A percentile compares a stretch with the other conserved stretches of the same genome.
Evolutionary conservation across 768 basidiomycete genomes (phyloP).

Genomic region (Psilocybe azurescens): DNA sequence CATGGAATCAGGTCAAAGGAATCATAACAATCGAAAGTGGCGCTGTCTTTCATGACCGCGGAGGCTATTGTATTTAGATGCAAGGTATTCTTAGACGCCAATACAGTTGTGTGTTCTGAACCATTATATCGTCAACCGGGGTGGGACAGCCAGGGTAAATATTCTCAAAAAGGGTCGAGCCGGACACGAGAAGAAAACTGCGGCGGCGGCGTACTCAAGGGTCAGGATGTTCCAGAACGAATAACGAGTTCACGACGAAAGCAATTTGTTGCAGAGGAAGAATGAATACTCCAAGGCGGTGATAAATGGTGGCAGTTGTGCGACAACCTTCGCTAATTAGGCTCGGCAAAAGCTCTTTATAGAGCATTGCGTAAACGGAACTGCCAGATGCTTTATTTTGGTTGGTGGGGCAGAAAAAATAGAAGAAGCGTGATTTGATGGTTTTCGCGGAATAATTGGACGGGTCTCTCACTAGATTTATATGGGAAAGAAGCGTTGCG

Average conservation of each 20-base stretch:
- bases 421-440: not conserved
- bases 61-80: not conserved
- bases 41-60: conserved; percentile 5
- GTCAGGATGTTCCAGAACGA: not conserved
- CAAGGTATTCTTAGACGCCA: not conserved
- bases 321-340: conserved; percentile 10
- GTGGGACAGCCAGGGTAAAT: not conserved
- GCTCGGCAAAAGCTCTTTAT: conserved; percentile 6
- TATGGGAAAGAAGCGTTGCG: conserved; percentile 11
- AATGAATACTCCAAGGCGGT: not conserved
- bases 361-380: not conserved
- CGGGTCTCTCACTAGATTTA: not conserved
- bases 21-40: not conserved
- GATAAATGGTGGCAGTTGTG: conserved; percentile 4
- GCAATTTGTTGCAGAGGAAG: conserved; percentile 2
- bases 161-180: not conserved
- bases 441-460: not conserved
- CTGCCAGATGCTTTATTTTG: not conserved
- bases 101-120: not conserved
- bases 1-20: not conserved
- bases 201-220: not conserved
- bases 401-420: not conserved
- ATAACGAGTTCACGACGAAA: not conserved
- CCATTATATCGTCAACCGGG: not conserved
- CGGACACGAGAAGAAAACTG: not conserved